These are phyloP conservation scores for Berberis vulgaris DNA, from an alignment of 164 flowering plant species.

Conservation along the genomic window DNA sequence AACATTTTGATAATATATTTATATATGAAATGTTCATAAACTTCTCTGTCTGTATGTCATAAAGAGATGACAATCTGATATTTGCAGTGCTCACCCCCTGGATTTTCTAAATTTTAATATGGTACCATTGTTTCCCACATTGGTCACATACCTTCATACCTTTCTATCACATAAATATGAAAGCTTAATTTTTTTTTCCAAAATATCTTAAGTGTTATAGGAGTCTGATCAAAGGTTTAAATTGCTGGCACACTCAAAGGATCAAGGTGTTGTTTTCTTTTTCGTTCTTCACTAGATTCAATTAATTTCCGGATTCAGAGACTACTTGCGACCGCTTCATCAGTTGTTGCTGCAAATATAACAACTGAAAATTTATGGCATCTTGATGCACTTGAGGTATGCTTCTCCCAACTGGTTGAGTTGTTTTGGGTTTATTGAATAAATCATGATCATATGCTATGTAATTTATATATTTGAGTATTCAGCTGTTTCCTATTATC, in stretches of 20 bases:
- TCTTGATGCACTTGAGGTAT: conserved; percentile 69
- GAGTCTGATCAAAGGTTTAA: background rate
- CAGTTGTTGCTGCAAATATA: conserved; percentile 50
- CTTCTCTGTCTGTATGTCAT: too few relatives aligned
- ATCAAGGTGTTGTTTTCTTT: background rate
- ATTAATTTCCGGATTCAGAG: conserved; percentile 41
- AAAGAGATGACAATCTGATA: too few relatives aligned
- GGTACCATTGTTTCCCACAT: too few relatives aligned
- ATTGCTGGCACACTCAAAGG: too few relatives aligned
- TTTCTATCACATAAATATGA: too few relatives aligned
- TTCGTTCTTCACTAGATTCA: conserved; percentile 41
- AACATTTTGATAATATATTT: too few relatives aligned
- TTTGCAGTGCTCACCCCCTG: too few relatives aligned
- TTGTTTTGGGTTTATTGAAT: background rate
- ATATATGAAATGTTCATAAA: too few relatives aligned
- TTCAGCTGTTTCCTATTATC: background rate
- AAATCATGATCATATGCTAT: background rate
- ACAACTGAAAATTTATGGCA: conserved; percentile 37
- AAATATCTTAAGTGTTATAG: too few relatives aligned
- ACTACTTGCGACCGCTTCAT: conserved; percentile 45
- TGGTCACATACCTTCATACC: too few relatives aligned
- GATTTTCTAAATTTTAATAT: too few relatives aligned
- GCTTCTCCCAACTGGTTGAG: conserved; percentile 1
- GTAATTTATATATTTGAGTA: background rate
- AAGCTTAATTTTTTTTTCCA: too few relatives aligned